phyloP scores from a whole-genome alignment of 192 early-diverging fungal genomes.

The Mortierella alpina region DNA sequence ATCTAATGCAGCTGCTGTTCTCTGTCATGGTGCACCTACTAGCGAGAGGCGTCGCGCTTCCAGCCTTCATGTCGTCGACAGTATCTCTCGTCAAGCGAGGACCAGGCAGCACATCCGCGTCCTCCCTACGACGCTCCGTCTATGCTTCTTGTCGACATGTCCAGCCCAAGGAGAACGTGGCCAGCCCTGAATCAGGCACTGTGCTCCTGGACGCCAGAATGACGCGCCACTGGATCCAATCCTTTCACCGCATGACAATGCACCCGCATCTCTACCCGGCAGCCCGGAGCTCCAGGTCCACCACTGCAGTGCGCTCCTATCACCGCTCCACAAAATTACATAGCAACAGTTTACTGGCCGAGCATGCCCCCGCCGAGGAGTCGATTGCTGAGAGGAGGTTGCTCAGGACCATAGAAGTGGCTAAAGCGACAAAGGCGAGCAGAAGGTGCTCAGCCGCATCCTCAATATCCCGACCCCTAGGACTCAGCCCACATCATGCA shows the following conservation, averaged over 20 bases:
- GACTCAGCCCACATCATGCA: slow-evolving; percentile 2
- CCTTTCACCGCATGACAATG: slow-evolving; percentile 43
- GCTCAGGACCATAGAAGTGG: background rate
- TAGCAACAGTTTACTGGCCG: background rate
- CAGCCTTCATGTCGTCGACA: slow-evolving; percentile 29
- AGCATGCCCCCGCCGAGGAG: background rate
- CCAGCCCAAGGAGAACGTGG: background rate
- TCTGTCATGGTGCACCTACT: no score
- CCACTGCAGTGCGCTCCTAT: background rate
- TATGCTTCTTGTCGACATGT: slow-evolving; percentile 1
- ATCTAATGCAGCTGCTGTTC: no score
- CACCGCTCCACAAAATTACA: slow-evolving; percentile 3
- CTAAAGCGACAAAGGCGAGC: background rate
- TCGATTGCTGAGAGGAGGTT: background rate
- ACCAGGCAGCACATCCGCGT: background rate
- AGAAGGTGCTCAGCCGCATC: background rate
- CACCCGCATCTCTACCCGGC: slow-evolving; percentile 22
- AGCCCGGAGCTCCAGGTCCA: background rate
- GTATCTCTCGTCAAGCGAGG: slow-evolving; percentile 32
- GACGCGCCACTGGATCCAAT: slow-evolving; percentile 50
- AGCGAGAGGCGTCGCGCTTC: no score
- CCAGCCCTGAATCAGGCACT: background rate
- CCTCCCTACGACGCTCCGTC: background rate
- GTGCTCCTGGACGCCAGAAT: slow-evolving; percentile 21
- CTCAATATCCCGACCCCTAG: background rate